Base-by-base conservation (phyloP, 148 eudicot species). In the Vaccinium myrtillus region DNA sequence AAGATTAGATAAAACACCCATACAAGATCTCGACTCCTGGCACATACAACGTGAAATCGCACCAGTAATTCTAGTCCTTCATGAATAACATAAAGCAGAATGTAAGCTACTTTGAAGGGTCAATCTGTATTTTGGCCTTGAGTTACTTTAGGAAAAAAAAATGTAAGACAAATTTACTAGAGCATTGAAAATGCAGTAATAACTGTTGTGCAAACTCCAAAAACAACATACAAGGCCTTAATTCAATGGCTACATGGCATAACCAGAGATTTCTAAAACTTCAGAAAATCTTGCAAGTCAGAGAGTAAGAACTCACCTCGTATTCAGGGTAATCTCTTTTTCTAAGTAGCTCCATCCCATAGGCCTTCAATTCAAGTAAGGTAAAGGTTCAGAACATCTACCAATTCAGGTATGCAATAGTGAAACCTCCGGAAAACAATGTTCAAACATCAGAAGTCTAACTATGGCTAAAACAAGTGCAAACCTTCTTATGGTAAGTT, bases 261-360 rank as follows among this genome's bases (percentile, higher is more conserved):
- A 50, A 30, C 48, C 76, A 27, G 32, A 71, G 11, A 70, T 51
- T 67, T 50, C 1, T 12, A 1, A 18, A 32, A 23, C 23, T 54
- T 2, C 10, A 19, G 5, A 70, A 51, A 54, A 56, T 55, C n/a
- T 46, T 48, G 54, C 23, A 15, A n/a, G 21, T 63, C 39, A 9
- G 27, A 21, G 59, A 69, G 48, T 51, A 75, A 14, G 13, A 43
- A 55, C 75, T 80, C 78, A 94, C 94, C 96, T 94, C 93, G 89
- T 90, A 82, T 82, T 92, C 91, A 13, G 98, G 96, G 83, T 87
- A 78, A 87, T 94, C 98, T 87, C 87, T 88, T 88, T 84, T 91
- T 48, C 92, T 86, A 30, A 93, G 93, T 81, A 94, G 94, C 81
- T 91, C 94, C 98, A 94, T 94, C 82, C 96, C 98, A 91, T 77